Base-by-base conservation (phyloP, 164 flowering plant genomes). In the Chimonanthus salicifolius region DNA sequence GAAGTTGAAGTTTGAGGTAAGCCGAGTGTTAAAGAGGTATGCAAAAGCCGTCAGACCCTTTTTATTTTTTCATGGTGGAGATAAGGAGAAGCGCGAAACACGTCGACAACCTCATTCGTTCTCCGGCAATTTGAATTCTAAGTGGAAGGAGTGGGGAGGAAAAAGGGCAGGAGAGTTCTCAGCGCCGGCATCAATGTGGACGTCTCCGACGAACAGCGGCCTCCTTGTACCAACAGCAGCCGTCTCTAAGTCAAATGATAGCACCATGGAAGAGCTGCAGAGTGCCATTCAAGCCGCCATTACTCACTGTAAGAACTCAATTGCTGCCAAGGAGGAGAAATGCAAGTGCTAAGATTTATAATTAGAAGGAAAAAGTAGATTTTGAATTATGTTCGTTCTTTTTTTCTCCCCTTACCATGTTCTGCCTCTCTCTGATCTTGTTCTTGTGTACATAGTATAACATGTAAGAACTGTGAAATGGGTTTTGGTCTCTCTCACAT, bases 251-350 rank as follows among this genome's bases (percentile, higher is more conserved):
- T 71, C 81, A 0, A 83, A 77, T 62, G 92, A 91, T 64, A 90
- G 97, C 78, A 89, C 92, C 75, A 90, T 92, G 97, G 99, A 92
- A 68, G 99, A 94, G 75, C 75, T 94, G 72, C 99, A 94, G 78
- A 86, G 88, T 72, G 97, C 99, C 16, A 94, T 94, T 77, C 97
- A 92, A 78, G 95, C 99, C 58, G 99, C 99, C 11, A 94, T 94
- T 80, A 92, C 97, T 72, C 97, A 94, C 76, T 94, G 99, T 82
- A 94, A 94, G 82, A 94, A 91, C 45, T 94, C 99, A 76, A 85
- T 85, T 76, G 83, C 89, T 0, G 69, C 69, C 9, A 73, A 77
- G 66, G 87, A 79, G 21, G 89, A 87, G 33, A 65, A 63, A 8
- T 63, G 54, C 72, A 74, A 69, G 3, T 70, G 49, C 21, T 70